Evolutionary conservation across 2,329 filamentous ascomycete species (phyloP).

Genomic region (Trichophyton simii): DNA sequence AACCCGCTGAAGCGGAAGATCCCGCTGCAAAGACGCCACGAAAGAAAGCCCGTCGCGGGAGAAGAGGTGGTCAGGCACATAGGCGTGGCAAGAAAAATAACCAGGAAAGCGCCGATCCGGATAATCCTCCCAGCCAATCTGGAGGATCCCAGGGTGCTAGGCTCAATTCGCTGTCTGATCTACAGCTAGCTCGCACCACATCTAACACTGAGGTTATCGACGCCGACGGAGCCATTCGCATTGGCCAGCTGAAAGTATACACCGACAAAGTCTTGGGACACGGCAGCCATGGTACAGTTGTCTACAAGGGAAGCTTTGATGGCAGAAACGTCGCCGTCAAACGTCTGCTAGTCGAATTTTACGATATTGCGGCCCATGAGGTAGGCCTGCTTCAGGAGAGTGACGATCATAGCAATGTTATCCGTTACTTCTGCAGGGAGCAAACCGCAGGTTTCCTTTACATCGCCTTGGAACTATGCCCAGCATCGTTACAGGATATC

Average conservation of each 20-base stretch:
- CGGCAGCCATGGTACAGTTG: constrained; percentile 92
- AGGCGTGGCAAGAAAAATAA: constrained; percentile 42
- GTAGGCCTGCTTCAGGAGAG: constrained; percentile 82
- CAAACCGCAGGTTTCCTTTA: constrained; percentile 83
- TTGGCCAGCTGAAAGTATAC: constrained; percentile 49
- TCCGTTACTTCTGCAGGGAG: constrained; percentile 90
- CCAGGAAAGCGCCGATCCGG: constrained; percentile 40
- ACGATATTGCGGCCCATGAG: constrained; percentile 88
- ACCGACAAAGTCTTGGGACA: constrained; percentile 52
- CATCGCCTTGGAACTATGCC: constrained; percentile 88
- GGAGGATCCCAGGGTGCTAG: constrained; percentile 42
- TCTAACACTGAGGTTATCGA: constrained; percentile 42
- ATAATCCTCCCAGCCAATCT: constrained; percentile 42
- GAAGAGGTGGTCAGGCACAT: constrained; percentile 58
- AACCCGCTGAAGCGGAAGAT: constrained; percentile 24
- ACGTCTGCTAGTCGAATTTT: constrained; percentile 91
- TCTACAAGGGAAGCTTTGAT: constrained; percentile 90
- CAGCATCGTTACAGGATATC: constrained; percentile 83
- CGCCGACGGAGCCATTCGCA: constrained; percentile 49
- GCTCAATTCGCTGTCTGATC: constrained; percentile 47
- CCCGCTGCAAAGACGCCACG: constrained; percentile 33
- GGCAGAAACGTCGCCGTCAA: constrained; percentile 90
- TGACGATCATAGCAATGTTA: constrained; percentile 91
- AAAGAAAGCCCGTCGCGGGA: constrained; percentile 57
- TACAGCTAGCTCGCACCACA: constrained; percentile 41